Conservation (phyloP, 345 rosid species). For the Melaleuca alternifolia region DNA sequence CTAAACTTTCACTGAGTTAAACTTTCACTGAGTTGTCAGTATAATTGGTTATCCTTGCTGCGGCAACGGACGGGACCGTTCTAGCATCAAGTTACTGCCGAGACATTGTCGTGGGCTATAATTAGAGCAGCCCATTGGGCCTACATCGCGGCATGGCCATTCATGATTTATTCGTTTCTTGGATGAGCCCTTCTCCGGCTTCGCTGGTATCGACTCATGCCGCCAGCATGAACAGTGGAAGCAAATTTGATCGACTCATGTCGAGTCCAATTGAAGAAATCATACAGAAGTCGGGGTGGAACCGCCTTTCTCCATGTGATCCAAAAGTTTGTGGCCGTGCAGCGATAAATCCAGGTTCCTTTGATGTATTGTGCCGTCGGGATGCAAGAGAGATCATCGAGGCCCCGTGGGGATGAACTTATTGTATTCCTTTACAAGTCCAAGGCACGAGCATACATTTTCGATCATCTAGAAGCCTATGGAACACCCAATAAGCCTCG, state of each 20-base stretch:
- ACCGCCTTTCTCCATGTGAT: background rate
- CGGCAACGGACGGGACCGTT: background rate
- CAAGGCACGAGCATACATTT: background rate
- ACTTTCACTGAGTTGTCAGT: too few relatives aligned
- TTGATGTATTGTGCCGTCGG: background rate
- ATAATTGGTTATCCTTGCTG: background rate
- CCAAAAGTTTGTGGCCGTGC: background rate
- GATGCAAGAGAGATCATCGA: background rate
- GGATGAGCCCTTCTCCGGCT: background rate
- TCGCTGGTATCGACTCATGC: background rate
- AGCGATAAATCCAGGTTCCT: background rate
- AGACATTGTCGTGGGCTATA: background rate
- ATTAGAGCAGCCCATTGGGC: background rate
- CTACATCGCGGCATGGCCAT: background rate
- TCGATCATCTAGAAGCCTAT: background rate
- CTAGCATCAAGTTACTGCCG: background rate
- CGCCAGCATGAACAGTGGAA: background rate
- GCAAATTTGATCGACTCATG: background rate
- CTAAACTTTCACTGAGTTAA: too few relatives aligned
- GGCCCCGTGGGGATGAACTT: accelerated
- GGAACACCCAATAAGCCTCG: background rate
- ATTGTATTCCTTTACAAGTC: background rate
- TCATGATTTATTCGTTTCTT: background rate
- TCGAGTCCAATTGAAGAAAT: background rate
- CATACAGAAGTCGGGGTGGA: background rate